Evolutionary conservation across 2,329 filamentous ascomycete genomes (phyloP).

Genomic region (Cladosporium sp.): DNA sequence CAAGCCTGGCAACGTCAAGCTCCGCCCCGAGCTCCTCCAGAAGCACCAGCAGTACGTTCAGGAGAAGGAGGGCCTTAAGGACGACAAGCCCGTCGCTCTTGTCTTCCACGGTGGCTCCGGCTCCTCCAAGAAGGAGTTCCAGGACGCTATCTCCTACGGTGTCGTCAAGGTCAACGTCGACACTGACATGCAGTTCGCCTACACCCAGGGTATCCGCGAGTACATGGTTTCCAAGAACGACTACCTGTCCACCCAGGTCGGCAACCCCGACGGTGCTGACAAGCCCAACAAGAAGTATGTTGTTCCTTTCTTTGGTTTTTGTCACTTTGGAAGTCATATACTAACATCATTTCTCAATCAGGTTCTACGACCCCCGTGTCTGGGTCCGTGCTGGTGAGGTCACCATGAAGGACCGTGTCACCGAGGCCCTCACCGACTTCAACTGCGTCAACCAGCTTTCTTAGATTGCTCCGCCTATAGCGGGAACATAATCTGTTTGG

Average conservation of each 20-base stretch:
- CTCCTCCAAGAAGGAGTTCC: constrained; percentile 86
- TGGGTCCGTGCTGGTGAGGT: constrained; percentile 98
- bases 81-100: constrained; percentile 94
- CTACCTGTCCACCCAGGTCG: constrained; percentile 82
- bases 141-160: constrained; percentile 83
- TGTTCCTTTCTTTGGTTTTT: neutral
- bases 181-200: constrained; percentile 95
- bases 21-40: constrained; percentile 90
- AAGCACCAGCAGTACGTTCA: constrained; percentile 96
- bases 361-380: constrained; percentile 72
- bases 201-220: constrained; percentile 89
- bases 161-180: constrained; percentile 99
- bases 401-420: constrained; percentile 83
- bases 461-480: neutral
- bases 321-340: constrained; percentile 34
- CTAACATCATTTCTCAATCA: constrained; percentile 21
- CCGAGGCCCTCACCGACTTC: constrained; percentile 86
- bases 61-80: constrained; percentile 69
- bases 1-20: constrained; percentile 95
- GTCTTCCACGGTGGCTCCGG: constrained; percentile 99
- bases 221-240: constrained; percentile 94
- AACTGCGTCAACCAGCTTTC: constrained; percentile 72
- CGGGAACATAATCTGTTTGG: neutral
- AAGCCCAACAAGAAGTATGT: constrained; percentile 95
- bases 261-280: constrained; percentile 92